Evolutionary conservation across 2,329 filamentous ascomycete genomes (phyloP), one percentile per base, ranked within the genome.

Genomic region (Pseudodiploospora longispora): DNA sequence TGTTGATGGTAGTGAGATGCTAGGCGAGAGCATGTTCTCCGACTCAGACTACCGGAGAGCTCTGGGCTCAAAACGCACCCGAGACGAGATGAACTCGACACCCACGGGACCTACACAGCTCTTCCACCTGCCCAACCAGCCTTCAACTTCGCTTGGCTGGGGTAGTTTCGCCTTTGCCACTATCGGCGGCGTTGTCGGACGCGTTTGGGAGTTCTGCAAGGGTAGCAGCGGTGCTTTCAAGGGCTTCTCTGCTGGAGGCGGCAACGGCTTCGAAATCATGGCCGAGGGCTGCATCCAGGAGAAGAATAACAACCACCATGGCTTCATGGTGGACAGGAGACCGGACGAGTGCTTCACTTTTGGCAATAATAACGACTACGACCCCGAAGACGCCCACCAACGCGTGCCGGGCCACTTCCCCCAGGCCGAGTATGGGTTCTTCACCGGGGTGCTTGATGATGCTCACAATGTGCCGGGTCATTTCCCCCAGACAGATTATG

Each of bases 191-290:
- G 78, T 85, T 4, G 78, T 85, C 1, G 85, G 87, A 12, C 91
- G 83, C 56, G 80, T 95, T 0, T 89, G 87, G 76, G 78, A 89
- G 53, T 93, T 95, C 55, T 95, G 90, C 68, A 86, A 72, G 60
- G 68, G 70, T 12, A 19, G 19, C 19, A 28, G 36, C 0, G 79
- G 75, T 6, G 78, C 85, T 0, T 94, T 96, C 57, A 76, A 77
- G 43, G 90, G 90, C 0, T 96, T 96, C 61, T 82, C 90, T 49
- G 88, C 90, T 9, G 91, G 90, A 6, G 87, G 85, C 3, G 91
- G 90, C 6, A 72, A 71, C 47, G 81, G 80, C 28, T 95, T 90
- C 57, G 68, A 75, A 6, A 67, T 87, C 52, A 50, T 50, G 12
- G 46, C 50, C 10, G 60, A 70, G 19, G 58, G 47, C 6, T 49